Percentiles rank a stretch among this genome's conserved stretches.
Evolutionary conservation across 164 flowering plant species (phyloP).

Genomic region (Vitis riparia): DNA sequence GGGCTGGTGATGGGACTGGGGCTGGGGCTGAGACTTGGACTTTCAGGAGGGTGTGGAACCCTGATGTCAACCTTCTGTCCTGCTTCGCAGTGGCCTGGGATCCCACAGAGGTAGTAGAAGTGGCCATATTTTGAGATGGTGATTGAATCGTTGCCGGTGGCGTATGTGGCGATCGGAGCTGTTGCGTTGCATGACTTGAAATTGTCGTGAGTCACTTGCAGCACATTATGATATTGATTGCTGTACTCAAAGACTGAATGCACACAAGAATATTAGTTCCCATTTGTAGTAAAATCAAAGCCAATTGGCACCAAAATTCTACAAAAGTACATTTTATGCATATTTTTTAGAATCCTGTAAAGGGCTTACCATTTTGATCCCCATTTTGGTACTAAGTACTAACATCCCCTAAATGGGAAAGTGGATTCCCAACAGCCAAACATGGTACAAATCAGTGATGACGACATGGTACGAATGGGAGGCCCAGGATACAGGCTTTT

Average conservation of each 20-base stretch:
- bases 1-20: neutral
- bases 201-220: constrained; percentile 49
- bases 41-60: neutral
- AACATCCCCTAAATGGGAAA: too few species aligned
- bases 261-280: too few species aligned
- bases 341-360: too few species aligned
- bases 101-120: constrained; percentile 60
- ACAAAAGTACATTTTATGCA: too few species aligned
- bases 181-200: constrained; percentile 57
- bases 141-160: constrained; percentile 60
- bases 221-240: constrained; percentile 57
- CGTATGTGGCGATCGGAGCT: constrained; percentile 33
- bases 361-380: too few species aligned
- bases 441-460: too few species aligned
- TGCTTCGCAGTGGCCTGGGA: constrained; percentile 67
- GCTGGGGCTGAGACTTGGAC: neutral
- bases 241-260: constrained; percentile 59
- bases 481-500: too few species aligned
- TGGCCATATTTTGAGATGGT: constrained; percentile 43
- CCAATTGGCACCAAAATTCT: too few species aligned
- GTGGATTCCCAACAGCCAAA: too few species aligned
- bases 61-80: constrained; percentile 70
- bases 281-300: too few species aligned
- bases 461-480: too few species aligned
- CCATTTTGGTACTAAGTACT: too few species aligned